Conservation (phyloP, 2,329 filamentous ascomycete genomes). For the Claviceps maximensis region DNA sequence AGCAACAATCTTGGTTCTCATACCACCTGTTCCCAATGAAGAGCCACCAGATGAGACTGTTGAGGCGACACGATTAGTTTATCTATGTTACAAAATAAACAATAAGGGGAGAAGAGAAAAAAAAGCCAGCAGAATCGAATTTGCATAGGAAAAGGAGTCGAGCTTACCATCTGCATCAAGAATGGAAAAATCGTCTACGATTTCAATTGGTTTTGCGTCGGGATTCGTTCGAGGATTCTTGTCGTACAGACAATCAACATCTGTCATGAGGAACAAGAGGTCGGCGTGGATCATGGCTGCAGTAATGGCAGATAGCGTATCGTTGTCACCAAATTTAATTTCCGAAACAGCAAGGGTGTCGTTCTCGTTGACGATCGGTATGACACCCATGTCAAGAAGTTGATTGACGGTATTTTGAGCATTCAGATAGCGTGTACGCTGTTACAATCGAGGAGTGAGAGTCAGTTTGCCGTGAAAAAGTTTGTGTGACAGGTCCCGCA, state of each 20-base stretch:
- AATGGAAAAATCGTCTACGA: constrained; percentile 76
- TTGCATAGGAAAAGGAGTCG: background rate
- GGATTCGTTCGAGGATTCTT: constrained; percentile 81
- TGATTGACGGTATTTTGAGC: constrained; percentile 91
- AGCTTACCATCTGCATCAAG: constrained; percentile 64
- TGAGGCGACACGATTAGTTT: constrained; percentile 9
- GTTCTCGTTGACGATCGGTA: constrained; percentile 98
- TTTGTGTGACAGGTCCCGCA: no score
- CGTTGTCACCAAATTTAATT: constrained; percentile 99
- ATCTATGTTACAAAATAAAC: background rate
- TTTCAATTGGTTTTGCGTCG: constrained; percentile 78
- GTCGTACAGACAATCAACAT: constrained; percentile 94
- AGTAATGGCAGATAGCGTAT: constrained; percentile 91
- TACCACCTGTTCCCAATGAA: constrained; percentile 81
- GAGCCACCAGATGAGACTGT: constrained; percentile 80
- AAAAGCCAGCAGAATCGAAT: background rate
- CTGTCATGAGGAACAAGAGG: constrained; percentile 95
- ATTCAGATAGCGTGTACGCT: constrained; percentile 89
- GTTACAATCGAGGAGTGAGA: background rate
- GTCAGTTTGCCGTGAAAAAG: background rate
- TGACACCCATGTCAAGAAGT: constrained; percentile 84
- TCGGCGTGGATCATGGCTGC: constrained; percentile 96
- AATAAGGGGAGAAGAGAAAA: background rate
- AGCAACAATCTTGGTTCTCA: constrained; percentile 95
- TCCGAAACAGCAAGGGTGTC: constrained; percentile 93